A percentile compares a stretch with the other conserved stretches of the same genome.
These are phyloP conservation scores for Mycosphaerella sp. DNA, from an alignment of 2,329 filamentous ascomycete genomes.

Conservation along the genomic window DNA sequence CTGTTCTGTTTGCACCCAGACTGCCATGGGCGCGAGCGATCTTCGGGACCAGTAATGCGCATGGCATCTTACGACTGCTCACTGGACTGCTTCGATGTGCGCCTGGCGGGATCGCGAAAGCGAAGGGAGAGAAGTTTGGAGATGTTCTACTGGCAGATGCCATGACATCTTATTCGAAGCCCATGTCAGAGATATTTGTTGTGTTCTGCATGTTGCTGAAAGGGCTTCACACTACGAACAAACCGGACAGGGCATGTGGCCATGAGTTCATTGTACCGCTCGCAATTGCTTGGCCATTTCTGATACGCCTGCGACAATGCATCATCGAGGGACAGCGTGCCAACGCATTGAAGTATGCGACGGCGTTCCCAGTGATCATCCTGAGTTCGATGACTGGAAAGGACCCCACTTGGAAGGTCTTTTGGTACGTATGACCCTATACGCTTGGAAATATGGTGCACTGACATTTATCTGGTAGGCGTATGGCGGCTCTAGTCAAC, in stretches of 20 bases:
- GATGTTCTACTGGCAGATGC: conserved; percentile 92
- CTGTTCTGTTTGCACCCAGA: conserved; percentile 61
- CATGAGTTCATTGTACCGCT: conserved; percentile 74
- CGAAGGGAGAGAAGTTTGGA: conserved; percentile 86
- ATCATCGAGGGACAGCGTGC: conserved; percentile 78
- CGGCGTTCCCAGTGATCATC: conserved; percentile 84
- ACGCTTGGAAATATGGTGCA: too few species aligned
- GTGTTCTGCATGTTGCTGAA: conserved; percentile 78
- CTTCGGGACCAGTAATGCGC: conserved; percentile 45
- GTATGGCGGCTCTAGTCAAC: conserved; percentile 55
- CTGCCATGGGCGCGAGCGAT: conserved; percentile 11
- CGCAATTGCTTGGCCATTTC: conserved; percentile 72
- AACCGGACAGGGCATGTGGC: conserved; percentile 76
- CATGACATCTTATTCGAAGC: conserved; percentile 88
- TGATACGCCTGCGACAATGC: conserved; percentile 87
- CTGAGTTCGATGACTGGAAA: conserved; percentile 39
- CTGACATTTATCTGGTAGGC: conserved; percentile 15
- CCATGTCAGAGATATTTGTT: conserved; percentile 83
- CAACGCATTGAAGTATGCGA: conserved; percentile 93
- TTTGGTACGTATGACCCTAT: conserved; percentile 15
- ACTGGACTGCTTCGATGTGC: conserved; percentile 69
- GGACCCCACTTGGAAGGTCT: conserved; percentile 16
- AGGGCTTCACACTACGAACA: conserved; percentile 66
- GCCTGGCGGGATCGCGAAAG: conserved; percentile 78
- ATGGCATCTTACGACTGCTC: conserved; percentile 61